A percentile compares a stretch with the other conserved stretches of the same genome.
Evolutionary conservation across 495 filamentous ascomycete species (phyloP).

Genomic region (Hypoxylon trugodes): DNA sequence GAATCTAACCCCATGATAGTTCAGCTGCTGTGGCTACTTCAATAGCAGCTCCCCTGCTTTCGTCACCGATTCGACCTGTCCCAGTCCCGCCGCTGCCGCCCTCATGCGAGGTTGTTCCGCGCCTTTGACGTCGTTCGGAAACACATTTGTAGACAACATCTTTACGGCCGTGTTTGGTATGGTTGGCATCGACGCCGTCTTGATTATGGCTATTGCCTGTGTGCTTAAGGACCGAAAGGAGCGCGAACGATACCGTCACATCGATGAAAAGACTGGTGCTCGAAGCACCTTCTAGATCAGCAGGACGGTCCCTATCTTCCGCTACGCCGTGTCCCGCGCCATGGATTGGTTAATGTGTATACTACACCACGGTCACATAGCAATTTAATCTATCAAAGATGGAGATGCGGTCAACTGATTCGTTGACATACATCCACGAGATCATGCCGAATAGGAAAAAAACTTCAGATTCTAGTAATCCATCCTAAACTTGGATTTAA

Average conservation of each 20-base stretch:
- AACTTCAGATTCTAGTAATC: conserved; percentile 16
- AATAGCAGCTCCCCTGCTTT: conserved; percentile 72
- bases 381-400: conserved; percentile 10
- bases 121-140: conserved; percentile 69
- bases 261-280: conserved; percentile 73
- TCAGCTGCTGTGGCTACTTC: conserved; percentile 77
- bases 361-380: conserved; percentile 15
- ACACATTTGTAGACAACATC: conserved; percentile 72
- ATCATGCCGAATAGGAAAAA: conserved; percentile 13
- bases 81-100: conserved; percentile 69
- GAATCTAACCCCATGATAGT: conserved; percentile 55
- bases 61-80: conserved; percentile 66
- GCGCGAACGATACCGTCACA: conserved; percentile 71
- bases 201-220: conserved; percentile 72
- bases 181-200: conserved; percentile 70
- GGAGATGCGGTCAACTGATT: not conserved
- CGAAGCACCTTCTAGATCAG: conserved; percentile 47
- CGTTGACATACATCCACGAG: conserved; percentile 1
- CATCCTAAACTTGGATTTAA: conserved; percentile 2
- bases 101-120: conserved; percentile 69
- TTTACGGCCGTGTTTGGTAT: conserved; percentile 81
- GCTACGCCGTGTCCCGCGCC: conserved; percentile 2
- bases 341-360: conserved; percentile 33
- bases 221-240: conserved; percentile 77
- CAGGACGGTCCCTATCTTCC: conserved; percentile 1